Conservation (phyloP, 1,284 basidiomycete species). For the Ceratobasidium papillatum region DNA sequence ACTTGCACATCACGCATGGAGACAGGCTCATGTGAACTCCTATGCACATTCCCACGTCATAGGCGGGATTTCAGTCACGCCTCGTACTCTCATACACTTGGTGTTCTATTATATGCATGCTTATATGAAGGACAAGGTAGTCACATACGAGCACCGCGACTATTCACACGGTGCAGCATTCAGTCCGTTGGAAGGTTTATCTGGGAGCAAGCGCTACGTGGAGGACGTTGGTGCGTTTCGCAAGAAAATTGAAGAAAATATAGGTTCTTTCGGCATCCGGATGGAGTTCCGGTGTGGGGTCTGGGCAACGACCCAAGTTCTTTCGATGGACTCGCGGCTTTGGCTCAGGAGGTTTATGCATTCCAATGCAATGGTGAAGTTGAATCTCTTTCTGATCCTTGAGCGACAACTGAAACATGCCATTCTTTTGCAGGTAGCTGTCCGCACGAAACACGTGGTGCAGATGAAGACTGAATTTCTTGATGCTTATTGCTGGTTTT, state of each 20-base stretch:
- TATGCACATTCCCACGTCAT: slow-evolving; percentile 26
- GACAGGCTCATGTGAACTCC: neutral
- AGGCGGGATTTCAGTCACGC: neutral
- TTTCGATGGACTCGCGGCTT: neutral
- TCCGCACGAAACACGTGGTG: neutral
- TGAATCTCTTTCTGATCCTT: no score
- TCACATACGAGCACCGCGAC: slow-evolving; percentile 19
- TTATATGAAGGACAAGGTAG: slow-evolving; percentile 26
- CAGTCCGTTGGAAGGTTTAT: neutral
- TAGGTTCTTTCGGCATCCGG: neutral
- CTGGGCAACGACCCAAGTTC: slow-evolving; percentile 4
- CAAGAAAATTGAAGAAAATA: no score
- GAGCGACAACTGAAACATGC: no score
- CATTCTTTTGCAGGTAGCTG: neutral
- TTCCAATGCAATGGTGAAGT: neutral
- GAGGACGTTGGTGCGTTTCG: neutral
- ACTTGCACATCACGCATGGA: neutral
- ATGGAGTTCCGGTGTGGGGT: slow-evolving; percentile 3
- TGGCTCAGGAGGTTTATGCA: neutral
- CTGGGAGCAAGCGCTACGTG: neutral
- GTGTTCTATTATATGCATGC: neutral
- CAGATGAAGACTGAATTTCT: neutral
- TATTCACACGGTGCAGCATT: neutral
- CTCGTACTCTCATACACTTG: neutral
- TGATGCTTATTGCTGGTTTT: neutral